Evolutionary conservation across 768 basidiomycete species (phyloP), one percentile per base, ranked within the genome.

Genomic region (Peribolospora kevripleyi): DNA sequence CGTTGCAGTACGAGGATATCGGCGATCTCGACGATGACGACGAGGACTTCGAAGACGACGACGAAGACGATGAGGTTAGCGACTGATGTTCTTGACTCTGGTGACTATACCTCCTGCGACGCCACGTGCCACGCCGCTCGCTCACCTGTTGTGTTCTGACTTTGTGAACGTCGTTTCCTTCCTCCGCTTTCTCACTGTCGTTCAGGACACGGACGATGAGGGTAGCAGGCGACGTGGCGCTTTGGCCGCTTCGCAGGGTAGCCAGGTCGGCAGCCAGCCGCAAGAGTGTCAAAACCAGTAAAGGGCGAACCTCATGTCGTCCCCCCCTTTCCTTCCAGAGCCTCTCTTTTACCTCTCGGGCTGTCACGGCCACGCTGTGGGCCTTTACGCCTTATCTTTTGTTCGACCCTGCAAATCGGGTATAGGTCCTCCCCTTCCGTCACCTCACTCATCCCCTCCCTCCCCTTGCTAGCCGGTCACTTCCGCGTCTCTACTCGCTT

Each of bases 241-340:
- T 11, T 54, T 63, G 4, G 59, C 62, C 51, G 59, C 63, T 41
- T 54, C 55, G 40, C 61, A 61, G 25, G 59, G 60, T 52, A 63
- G 61, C 4, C 62, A 61, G 6, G 58, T 54, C 39, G 59, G 55
- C 11, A 54, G 53, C 48, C 62, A 65, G 57, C 77, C 83, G 1
- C 80, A 85, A 65, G 86, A 90, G 67, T 90, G 86, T 75, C 85
- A 86, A 72, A 82, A 87, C 67, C 85, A 88, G 79, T 88, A 70
- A 55, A 40, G 6, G 38, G 51, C 51, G 25, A 25, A 25, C 25
- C 25, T 25, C 25, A 25, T 25, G 25, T 25, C 25, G 25, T 25
- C 25, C 25, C 25, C 25, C 25, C 25, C 25, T 25, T 25, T 25
- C 25, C 25, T 25, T 25, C 25, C 25, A 25, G 25, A 25, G 25